Evolutionary conservation across 768 basidiomycete genomes (phyloP).

Genomic region (Suillus occidentalis): DNA sequence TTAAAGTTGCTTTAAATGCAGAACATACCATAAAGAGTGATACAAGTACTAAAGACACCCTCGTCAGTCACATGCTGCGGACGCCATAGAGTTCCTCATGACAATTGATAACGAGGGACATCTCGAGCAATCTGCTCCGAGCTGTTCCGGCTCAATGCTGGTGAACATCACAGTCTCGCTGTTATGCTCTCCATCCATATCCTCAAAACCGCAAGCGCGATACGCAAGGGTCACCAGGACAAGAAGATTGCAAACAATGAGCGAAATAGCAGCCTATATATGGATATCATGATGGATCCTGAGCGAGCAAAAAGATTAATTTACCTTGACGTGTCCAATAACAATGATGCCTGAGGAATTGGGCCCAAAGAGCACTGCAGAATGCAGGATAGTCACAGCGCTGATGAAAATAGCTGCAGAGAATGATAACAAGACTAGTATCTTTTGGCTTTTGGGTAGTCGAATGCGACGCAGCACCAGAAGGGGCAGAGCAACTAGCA

Average conservation of each 20-base stretch:
- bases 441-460: constrained; percentile 16
- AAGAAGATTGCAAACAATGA: constrained; percentile 21
- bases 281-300: constrained; percentile 7
- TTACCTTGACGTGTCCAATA: constrained; percentile 23
- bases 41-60: neutral
- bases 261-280: constrained; percentile 20
- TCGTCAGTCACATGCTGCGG: neutral
- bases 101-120: neutral
- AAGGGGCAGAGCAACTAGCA: constrained; percentile 22
- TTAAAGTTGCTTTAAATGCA: neutral
- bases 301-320: neutral
- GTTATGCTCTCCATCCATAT: neutral
- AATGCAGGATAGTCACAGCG: constrained; percentile 19
- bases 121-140: neutral
- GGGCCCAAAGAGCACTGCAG: constrained; percentile 8
- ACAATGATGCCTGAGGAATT: constrained; percentile 18
- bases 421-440: constrained; percentile 20
- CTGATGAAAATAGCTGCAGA: constrained; percentile 23
- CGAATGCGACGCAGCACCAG: constrained; percentile 18
- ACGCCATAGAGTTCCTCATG: neutral
- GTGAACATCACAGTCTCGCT: constrained; percentile 16
- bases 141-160: constrained; percentile 12
- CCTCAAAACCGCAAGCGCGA: constrained; percentile 11
- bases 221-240: constrained; percentile 20
- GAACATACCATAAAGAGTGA: neutral